Evolutionary conservation across 768 basidiomycete species (phyloP).

Genomic region (Boletus sensibilis): DNA sequence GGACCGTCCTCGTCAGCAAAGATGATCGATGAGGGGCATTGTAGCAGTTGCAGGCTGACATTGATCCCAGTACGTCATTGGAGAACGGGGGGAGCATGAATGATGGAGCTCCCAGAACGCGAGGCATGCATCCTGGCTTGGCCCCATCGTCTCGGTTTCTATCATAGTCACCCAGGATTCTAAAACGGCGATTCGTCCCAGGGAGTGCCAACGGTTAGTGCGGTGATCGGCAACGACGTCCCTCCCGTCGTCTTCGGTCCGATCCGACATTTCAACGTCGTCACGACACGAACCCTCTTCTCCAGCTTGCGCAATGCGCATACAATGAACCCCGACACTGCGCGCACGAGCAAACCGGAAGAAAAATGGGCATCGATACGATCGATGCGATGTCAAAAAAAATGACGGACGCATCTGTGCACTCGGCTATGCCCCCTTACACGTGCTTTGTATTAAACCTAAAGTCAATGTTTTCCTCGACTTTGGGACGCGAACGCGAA

Average conservation of each 20-base stretch:
- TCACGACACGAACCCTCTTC: too few relatives aligned
- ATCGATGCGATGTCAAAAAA: neutral
- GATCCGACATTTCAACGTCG: neutral
- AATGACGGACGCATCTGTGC: neutral
- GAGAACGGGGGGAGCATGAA: neutral
- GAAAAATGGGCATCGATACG: neutral
- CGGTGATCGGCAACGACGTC: neutral
- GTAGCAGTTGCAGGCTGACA: neutral
- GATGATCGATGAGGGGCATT: neutral
- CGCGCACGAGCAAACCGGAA: neutral
- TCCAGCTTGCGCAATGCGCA: neutral
- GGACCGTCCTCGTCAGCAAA: neutral
- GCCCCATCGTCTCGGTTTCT: neutral
- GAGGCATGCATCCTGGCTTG: neutral
- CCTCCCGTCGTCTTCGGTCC: neutral
- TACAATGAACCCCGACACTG: neutral
- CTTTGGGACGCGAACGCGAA: neutral
- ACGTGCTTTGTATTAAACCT: slow-evolving; percentile 12
- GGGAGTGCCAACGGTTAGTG: neutral
- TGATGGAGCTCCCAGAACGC: neutral
- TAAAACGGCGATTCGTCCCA: slow-evolving; percentile 3
- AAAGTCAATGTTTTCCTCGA: slow-evolving; percentile 1
- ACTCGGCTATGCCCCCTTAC: neutral
- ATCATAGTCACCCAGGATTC: neutral
- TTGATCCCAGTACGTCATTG: neutral